These are phyloP conservation scores for Coprinellus micaceus DNA, from an alignment of 768 basidiomycete species.

Conservation along the genomic window DNA sequence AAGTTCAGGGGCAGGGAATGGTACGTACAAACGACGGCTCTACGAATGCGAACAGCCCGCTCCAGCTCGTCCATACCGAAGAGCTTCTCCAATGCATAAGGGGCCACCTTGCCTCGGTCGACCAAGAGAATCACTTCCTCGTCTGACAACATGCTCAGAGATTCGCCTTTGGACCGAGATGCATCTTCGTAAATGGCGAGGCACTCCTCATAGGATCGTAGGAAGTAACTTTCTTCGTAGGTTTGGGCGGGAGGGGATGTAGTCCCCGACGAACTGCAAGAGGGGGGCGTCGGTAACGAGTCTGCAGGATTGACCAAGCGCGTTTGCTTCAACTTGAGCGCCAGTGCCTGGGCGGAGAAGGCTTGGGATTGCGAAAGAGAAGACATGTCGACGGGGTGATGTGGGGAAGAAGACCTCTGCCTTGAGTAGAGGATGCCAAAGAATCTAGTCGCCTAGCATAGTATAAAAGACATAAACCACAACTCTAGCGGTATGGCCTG, in stretches of 20 bases:
- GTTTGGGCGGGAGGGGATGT: neutral
- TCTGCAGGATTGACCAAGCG: conserved; percentile 57
- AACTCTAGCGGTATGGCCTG: too few species aligned
- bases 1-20: neutral
- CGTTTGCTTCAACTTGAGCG: conserved; percentile 56
- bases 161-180: conserved; percentile 54
- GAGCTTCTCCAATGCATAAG: conserved; percentile 93
- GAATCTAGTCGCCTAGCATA: too few species aligned
- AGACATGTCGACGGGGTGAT: neutral
- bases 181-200: conserved; percentile 76
- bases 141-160: conserved; percentile 68
- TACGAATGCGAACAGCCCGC: conserved; percentile 79
- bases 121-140: conserved; percentile 89
- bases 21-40: conserved; percentile 67
- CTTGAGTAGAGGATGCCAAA: too few species aligned
- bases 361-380: neutral
- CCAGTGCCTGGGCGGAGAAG: conserved; percentile 16
- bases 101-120: conserved; percentile 88
- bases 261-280: conserved; percentile 1
- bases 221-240: conserved; percentile 1
- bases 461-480: too few species aligned
- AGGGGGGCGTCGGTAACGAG: conserved; percentile 22
- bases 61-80: conserved; percentile 65
- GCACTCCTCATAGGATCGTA: conserved; percentile 70
- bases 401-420: too few species aligned